Conservation (phyloP, 2,329 filamentous ascomycete species). For the Hymenoscyphus linearis region DNA sequence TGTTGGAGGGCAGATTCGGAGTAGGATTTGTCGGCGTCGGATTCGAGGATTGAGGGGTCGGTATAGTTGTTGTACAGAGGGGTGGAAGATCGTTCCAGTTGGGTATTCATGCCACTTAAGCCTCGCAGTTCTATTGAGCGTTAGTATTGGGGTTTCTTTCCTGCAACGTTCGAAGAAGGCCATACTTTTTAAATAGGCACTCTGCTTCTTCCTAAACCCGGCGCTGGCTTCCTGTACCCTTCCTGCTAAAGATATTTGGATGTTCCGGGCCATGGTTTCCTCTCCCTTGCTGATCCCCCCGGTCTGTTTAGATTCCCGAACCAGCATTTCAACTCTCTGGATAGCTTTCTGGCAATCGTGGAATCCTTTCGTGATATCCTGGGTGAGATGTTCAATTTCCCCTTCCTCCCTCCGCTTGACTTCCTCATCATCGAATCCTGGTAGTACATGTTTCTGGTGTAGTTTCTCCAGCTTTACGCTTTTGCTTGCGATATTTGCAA, state of each 20-base stretch:
- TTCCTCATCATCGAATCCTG: conserved; percentile 93
- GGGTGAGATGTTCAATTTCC: conserved; percentile 85
- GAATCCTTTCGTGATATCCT: conserved; percentile 83
- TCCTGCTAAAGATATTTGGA: conserved; percentile 84
- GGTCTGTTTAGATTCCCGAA: conserved; percentile 69
- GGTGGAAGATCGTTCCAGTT: conserved; percentile 49
- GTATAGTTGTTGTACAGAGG: conserved; percentile 54
- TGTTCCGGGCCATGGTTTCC: conserved; percentile 92
- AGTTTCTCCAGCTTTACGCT: conserved; percentile 82
- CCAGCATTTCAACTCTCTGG: conserved; percentile 80
- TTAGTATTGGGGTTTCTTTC: conserved; percentile 15
- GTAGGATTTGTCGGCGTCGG: conserved; percentile 86
- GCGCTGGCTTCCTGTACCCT: conserved; percentile 90
- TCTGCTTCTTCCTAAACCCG: conserved; percentile 93
- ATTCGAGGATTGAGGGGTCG: conserved; percentile 86
- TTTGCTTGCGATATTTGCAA: conserved; percentile 75
- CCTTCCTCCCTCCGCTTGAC: conserved; percentile 80
- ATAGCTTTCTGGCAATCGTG: conserved; percentile 88
- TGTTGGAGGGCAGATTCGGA: conserved; percentile 85
- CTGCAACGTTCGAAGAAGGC: not conserved
- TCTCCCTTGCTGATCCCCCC: conserved; percentile 74
- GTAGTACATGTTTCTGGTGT: conserved; percentile 94
- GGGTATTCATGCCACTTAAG: conserved; percentile 56
- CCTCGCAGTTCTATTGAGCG: conserved; percentile 60
- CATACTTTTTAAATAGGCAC: conserved; percentile 88